A percentile compares a stretch with the other conserved stretches of the same genome.
Conservation (phyloP, 768 basidiomycete species). For the Favolaschia claudopus region DNA sequence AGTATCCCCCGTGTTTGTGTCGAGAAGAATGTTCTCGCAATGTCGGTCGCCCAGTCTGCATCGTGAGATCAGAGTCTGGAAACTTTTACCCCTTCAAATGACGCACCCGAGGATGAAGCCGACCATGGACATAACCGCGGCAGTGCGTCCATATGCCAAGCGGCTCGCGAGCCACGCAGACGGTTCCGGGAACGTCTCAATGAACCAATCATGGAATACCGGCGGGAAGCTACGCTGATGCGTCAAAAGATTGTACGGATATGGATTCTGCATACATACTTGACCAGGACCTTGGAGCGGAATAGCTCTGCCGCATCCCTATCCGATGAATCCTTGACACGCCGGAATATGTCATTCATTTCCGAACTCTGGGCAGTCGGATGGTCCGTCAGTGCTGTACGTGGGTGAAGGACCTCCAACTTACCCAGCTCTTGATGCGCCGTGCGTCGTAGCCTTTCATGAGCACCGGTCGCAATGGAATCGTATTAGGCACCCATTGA, state of each 20-base stretch:
- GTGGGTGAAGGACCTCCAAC: slow-evolving; percentile 8
- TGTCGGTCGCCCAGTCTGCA: slow-evolving; percentile 96
- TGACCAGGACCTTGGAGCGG: slow-evolving; percentile 57
- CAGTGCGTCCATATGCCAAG: slow-evolving; percentile 85
- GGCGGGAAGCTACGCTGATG: slow-evolving; percentile 68
- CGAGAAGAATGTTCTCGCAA: slow-evolving; percentile 94
- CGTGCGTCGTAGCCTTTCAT: slow-evolving; percentile 67
- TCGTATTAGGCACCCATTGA: slow-evolving; percentile 97
- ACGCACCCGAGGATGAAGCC: slow-evolving; percentile 93
- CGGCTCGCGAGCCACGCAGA: slow-evolving; percentile 92
- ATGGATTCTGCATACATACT: slow-evolving; percentile 48
- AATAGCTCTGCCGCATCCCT: slow-evolving; percentile 62
- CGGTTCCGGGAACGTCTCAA: slow-evolving; percentile 96
- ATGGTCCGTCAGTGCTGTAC: background rate
- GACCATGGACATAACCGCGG: slow-evolving; percentile 98
- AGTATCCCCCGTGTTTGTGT: slow-evolving; percentile 85
- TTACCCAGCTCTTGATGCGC: slow-evolving; percentile 51
- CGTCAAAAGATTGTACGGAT: background rate
- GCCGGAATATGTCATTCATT: slow-evolving; percentile 53
- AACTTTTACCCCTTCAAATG: background rate
- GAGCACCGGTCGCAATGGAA: slow-evolving; percentile 81
- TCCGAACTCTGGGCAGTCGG: slow-evolving; percentile 47
- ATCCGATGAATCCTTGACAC: slow-evolving; percentile 58
- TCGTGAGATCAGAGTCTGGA: background rate
- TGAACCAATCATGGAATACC: slow-evolving; percentile 97